Evolutionary conservation across 306 rosid species (phyloP).

Genomic region (Abrus precatorius): DNA sequence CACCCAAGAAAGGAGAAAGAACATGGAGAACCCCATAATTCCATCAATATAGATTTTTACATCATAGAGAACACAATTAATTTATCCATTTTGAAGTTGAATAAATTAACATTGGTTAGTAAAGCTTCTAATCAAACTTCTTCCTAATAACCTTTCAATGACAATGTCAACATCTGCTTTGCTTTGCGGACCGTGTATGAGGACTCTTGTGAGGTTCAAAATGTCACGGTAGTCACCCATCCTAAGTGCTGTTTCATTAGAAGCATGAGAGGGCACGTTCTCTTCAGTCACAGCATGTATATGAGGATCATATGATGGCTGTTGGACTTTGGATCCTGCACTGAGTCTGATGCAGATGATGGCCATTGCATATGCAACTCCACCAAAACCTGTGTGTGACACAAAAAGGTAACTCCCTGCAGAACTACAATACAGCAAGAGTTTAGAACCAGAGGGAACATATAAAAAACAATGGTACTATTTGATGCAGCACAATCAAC

Average conservation of each 20-base stretch:
- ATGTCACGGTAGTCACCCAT: constrained; percentile 89
- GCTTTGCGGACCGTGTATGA: constrained; percentile 81
- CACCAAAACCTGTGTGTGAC: constrained; percentile 93
- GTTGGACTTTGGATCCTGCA: constrained; percentile 61
- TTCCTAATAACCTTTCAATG: constrained; percentile 70
- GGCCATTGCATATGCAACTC: constrained; percentile 87
- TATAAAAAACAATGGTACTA: constrained; percentile 14
- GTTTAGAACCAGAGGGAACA: constrained; percentile 37
- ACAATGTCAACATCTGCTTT: constrained; percentile 79
- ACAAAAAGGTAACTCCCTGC: constrained; percentile 82
- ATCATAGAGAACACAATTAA: background rate
- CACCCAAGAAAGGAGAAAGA: background rate
- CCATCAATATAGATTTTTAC: background rate
- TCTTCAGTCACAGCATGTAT: constrained; percentile 46
- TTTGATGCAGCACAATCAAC: constrained; percentile 3
- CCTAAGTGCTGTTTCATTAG: constrained; percentile 70
- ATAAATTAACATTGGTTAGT: background rate
- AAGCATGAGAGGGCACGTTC: constrained; percentile 56
- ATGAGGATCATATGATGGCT: constrained; percentile 51
- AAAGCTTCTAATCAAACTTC: background rate
- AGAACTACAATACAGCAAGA: constrained; percentile 59
- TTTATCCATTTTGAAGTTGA: constrained; percentile 22
- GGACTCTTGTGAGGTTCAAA: constrained; percentile 87
- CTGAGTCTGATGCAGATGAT: constrained; percentile 68
- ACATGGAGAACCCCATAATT: constrained; percentile 7